These are phyloP conservation scores for Apiosordaria backusii DNA, from an alignment of 495 filamentous ascomycete genomes.

Conservation along the genomic window DNA sequence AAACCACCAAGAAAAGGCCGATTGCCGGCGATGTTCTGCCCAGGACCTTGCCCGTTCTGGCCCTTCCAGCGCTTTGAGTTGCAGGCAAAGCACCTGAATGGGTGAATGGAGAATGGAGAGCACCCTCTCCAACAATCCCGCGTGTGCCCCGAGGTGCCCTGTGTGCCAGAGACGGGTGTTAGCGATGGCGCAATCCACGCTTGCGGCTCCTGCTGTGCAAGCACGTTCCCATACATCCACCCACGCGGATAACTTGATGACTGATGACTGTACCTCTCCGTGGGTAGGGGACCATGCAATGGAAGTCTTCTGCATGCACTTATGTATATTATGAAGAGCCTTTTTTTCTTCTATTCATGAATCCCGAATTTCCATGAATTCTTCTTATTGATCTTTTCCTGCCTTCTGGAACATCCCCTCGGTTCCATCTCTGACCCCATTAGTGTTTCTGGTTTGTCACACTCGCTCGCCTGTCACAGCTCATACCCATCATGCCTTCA, in stretches of 20 bases:
- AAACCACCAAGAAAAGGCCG: constrained; percentile 20
- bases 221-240: constrained; percentile 5
- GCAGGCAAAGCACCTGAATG: not conserved
- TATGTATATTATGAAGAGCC: not conserved
- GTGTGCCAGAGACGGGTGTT: constrained; percentile 3
- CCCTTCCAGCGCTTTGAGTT: not conserved
- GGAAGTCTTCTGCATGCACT: not conserved
- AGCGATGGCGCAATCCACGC: constrained; percentile 35
- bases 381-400: not conserved
- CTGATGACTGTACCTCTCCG: not conserved
- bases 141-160: not conserved
- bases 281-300: not conserved
- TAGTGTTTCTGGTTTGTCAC: not conserved
- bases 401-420: not conserved
- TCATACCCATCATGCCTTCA: constrained; percentile 17
- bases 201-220: constrained; percentile 19
- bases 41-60: not conserved
- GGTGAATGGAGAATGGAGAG: not conserved
- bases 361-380: not conserved
- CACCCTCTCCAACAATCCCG: constrained; percentile 1
- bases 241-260: not conserved
- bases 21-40: constrained; percentile 25
- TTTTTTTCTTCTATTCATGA: not conserved
- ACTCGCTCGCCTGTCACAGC: not conserved
- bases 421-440: not conserved